Conservation (phyloP, 179 eudicot genomes). For the Camellia oleifera region DNA sequence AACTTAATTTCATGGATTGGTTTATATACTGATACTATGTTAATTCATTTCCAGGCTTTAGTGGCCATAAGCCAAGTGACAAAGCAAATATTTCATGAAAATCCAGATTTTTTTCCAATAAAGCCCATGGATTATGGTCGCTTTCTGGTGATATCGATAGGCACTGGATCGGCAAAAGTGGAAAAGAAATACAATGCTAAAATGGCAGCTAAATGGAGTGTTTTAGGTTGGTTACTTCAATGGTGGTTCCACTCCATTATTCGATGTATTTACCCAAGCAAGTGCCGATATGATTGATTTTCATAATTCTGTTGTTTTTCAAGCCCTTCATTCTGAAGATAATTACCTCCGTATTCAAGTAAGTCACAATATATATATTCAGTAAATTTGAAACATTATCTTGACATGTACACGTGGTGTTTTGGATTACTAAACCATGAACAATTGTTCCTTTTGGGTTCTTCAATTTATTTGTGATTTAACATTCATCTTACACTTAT, state of each 20-base stretch:
- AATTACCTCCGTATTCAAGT: conserved; percentile 52
- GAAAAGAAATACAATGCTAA: conserved; percentile 26
- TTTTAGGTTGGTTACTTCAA: too few relatives aligned
- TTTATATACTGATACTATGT: too few relatives aligned
- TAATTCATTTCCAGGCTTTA: not conserved
- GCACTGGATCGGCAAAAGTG: conserved; percentile 37
- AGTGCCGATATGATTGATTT: conserved; percentile 36
- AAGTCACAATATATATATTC: not conserved
- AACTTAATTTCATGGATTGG: too few relatives aligned
- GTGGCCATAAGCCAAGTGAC: conserved; percentile 23
- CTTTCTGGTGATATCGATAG: conserved; percentile 40
- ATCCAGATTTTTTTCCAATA: not conserved
- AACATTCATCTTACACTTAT: too few relatives aligned
- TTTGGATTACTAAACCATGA: too few relatives aligned
- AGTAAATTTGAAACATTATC: too few relatives aligned
- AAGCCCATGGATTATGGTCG: conserved; percentile 26
- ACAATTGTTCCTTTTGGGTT: too few relatives aligned
- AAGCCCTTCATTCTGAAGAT: conserved; percentile 27
- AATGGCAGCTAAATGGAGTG: too few relatives aligned
- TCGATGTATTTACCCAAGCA: conserved; percentile 37
- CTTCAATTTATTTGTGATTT: too few relatives aligned
- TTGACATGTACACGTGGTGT: too few relatives aligned
- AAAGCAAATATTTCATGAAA: conserved; percentile 13
- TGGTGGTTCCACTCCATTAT: conserved; percentile 26
- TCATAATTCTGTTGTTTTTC: conserved; percentile 30